phyloP scores from a whole-genome alignment of 1,284 basidiomycete species.

The Cryptococcus sp. region DNA sequence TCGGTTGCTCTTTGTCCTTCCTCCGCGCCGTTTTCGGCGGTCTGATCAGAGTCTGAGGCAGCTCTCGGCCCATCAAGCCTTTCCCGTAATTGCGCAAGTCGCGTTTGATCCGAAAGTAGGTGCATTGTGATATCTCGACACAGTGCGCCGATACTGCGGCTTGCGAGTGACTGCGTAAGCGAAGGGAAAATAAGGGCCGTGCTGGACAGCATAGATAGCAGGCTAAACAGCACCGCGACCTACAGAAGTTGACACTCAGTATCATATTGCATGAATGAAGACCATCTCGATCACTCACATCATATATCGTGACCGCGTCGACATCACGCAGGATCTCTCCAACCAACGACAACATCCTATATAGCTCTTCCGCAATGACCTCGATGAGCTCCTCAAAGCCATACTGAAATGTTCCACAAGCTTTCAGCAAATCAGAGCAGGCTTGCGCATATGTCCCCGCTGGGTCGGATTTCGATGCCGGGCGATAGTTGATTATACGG shows the following conservation, averaged over 20 bases:
- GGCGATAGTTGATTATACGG: conserved; percentile 30
- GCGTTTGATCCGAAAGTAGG: not conserved
- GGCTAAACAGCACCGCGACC: conserved; percentile 17
- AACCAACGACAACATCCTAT: not conserved
- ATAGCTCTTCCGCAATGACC: conserved; percentile 2
- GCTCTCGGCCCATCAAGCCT: not conserved
- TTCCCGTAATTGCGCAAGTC: not conserved
- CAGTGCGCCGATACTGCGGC: not conserved
- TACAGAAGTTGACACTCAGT: not conserved
- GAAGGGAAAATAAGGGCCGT: conserved; percentile 26
- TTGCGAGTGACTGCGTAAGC: not conserved
- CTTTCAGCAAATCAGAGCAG: conserved; percentile 17
- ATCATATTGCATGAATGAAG: not conserved
- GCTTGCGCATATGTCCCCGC: conserved; percentile 6
- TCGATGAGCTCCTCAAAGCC: conserved; percentile 16
- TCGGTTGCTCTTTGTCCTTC: not conserved
- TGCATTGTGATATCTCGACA: conserved; percentile 2
- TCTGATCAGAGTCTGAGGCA: not conserved
- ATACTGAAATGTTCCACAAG: conserved; percentile 20
- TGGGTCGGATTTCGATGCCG: conserved; percentile 5
- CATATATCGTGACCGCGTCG: not conserved
- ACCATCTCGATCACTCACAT: conserved; percentile 6
- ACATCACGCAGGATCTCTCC: not conserved
- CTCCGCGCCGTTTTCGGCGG: too few species aligned
- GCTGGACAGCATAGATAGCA: conserved; percentile 17